Percentiles rank a stretch among this genome's conserved stretches.
These are phyloP conservation scores for Tieghemostelium lacteum DNA, from an alignment of 78 protist genomes.

Conservation along the genomic window DNA sequence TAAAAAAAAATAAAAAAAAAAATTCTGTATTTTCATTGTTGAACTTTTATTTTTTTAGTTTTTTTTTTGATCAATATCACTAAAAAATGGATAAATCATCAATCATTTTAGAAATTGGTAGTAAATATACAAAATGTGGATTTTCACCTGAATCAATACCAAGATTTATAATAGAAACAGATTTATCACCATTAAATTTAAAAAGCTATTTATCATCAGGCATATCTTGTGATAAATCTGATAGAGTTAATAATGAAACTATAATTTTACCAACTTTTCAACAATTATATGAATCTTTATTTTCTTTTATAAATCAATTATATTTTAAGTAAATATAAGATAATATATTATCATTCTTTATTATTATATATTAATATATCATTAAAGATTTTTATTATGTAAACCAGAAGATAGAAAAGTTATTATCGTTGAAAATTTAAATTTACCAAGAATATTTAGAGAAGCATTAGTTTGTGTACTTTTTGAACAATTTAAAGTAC, in stretches of 20 bases:
- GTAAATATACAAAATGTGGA: constrained; percentile 60
- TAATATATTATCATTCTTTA: not conserved
- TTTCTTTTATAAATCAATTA: constrained; percentile 23
- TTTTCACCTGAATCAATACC: constrained; percentile 61
- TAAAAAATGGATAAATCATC: constrained; percentile 78
- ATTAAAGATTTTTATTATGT: constrained; percentile 54
- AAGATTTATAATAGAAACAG: constrained; percentile 49
- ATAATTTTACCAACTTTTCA: constrained; percentile 1
- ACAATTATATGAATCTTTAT: constrained; percentile 40
- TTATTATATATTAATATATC: not conserved
- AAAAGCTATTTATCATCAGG: constrained; percentile 41
- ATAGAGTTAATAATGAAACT: not conserved
- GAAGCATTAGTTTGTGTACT: constrained; percentile 32
- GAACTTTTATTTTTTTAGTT: no score
- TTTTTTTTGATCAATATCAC: no score
- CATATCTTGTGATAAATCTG: not conserved
- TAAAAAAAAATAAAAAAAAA: no score
- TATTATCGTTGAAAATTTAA: constrained; percentile 56
- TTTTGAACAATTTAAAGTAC: constrained; percentile 51
- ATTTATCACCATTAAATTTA: constrained; percentile 35
- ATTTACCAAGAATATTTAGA: constrained; percentile 71
- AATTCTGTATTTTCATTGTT: no score
- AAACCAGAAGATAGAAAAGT: constrained; percentile 56
- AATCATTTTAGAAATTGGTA: constrained; percentile 58
- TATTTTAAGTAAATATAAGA: constrained; percentile 32